Evolutionary conservation across 257 asterid species (phyloP).

Genomic region (Salvia splendens): DNA sequence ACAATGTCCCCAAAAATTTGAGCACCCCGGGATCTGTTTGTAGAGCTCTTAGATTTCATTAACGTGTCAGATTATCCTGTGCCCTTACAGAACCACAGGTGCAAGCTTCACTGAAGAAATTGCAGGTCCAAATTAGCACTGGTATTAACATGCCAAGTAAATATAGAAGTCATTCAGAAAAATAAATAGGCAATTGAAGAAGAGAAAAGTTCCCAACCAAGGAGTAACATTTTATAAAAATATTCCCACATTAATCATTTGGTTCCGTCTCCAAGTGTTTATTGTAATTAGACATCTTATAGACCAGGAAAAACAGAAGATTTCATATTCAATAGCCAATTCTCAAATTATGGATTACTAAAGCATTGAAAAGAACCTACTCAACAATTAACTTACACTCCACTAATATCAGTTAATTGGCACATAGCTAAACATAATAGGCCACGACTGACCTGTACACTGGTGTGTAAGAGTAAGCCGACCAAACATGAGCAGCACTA

Average conservation of each 20-base stretch:
- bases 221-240: not conserved
- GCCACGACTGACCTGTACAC: conserved; percentile 68
- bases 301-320: not conserved
- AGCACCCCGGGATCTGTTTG: conserved; percentile 39
- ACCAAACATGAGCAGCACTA: conserved; percentile 46
- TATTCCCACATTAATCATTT: not conserved
- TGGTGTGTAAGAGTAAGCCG: conserved; percentile 45
- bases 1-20: conserved; percentile 51
- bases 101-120: conserved; percentile 46
- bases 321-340: conserved; percentile 10
- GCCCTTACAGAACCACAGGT: conserved; percentile 33
- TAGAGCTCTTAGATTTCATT: conserved; percentile 35
- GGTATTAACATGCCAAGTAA: not conserved
- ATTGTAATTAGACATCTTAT: not conserved
- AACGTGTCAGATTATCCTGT: conserved; percentile 22
- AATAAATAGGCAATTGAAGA: not conserved
- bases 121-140: conserved; percentile 24
- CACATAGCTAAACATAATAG: conserved; percentile 19
- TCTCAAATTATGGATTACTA: not conserved
- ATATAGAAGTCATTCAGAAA: not conserved
- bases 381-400: not conserved
- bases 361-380: conserved; percentile 9
- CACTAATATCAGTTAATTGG: conserved; percentile 12
- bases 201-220: not conserved
- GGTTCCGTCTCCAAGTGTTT: not conserved